These are phyloP conservation scores for Eimeria acervulina DNA, from an alignment of 169 alveolate genomes.

Conservation along the genomic window DNA sequence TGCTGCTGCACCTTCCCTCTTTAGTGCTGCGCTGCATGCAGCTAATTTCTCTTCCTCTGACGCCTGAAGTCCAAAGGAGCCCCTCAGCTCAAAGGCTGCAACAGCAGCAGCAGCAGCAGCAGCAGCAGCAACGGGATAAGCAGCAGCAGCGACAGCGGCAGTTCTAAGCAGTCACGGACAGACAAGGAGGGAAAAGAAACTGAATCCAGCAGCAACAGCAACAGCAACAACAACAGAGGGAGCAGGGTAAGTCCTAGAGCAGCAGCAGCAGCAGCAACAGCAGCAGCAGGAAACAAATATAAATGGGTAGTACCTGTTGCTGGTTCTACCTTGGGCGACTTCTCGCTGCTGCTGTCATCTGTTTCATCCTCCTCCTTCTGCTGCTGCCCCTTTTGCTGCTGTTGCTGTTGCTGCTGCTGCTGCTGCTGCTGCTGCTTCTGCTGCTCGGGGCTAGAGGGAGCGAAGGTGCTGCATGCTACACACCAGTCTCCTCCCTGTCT, in stretches of 20 bases:
- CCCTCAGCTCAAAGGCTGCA: background rate
- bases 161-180: too few relatives aligned
- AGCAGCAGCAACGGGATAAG: background rate
- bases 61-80: background rate
- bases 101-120: slow-evolving; percentile 31
- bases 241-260: background rate
- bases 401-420: slow-evolving; percentile 3
- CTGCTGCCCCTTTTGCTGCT: background rate
- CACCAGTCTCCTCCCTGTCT: slow-evolving; percentile 15
- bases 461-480: background rate
- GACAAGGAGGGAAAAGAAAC: too few relatives aligned
- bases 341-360: slow-evolving; percentile 10
- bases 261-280: too few relatives aligned
- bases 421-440: slow-evolving; percentile 45
- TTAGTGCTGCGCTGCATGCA: slow-evolving; percentile 3
- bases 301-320: background rate
- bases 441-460: background rate
- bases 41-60: background rate
- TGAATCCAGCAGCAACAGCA: too few relatives aligned
- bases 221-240: background rate
- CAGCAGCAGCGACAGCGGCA: background rate
- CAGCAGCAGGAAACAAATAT: background rate
- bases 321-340: background rate
- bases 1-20: background rate
- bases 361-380: background rate